Conservation (phyloP, 177 flowering plant genomes). For the Tripterygium wilfordii region DNA sequence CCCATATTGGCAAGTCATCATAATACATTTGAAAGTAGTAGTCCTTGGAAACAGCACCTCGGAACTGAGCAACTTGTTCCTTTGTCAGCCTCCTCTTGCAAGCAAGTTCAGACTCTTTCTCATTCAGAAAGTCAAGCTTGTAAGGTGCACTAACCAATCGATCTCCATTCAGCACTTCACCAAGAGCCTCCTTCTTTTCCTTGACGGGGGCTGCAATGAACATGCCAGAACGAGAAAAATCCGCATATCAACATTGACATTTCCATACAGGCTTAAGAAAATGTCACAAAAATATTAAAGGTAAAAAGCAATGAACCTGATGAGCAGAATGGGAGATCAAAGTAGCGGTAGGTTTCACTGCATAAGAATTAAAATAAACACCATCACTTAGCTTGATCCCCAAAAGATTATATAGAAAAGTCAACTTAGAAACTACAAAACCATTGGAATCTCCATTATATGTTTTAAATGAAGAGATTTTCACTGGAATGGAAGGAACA, state of each 20-base stretch:
- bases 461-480: too few species aligned
- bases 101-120: slow-evolving; percentile 48
- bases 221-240: not conserved
- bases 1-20: slow-evolving; percentile 84
- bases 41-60: slow-evolving; percentile 57
- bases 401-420: too few species aligned
- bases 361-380: slow-evolving; percentile 7
- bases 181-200: slow-evolving; percentile 73
- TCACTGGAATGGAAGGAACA: too few species aligned
- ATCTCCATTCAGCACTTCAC: slow-evolving; percentile 78
- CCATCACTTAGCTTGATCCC: too few species aligned
- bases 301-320: slow-evolving; percentile 41
- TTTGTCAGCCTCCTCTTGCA: slow-evolving; percentile 45
- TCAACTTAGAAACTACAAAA: too few species aligned
- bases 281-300: not conserved
- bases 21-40: slow-evolving; percentile 83
- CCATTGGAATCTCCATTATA: too few species aligned
- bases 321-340: slow-evolving; percentile 66
- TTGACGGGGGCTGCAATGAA: slow-evolving; percentile 31
- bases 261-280: too few species aligned
- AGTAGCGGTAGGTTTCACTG: slow-evolving; percentile 80
- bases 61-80: slow-evolving; percentile 52
- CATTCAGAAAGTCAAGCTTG: slow-evolving; percentile 50
- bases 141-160: too few species aligned
- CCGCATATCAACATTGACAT: not conserved